These are phyloP conservation scores for Cordyceps farinosa DNA, from an alignment of 2,329 filamentous ascomycete species.

Conservation along the genomic window DNA sequence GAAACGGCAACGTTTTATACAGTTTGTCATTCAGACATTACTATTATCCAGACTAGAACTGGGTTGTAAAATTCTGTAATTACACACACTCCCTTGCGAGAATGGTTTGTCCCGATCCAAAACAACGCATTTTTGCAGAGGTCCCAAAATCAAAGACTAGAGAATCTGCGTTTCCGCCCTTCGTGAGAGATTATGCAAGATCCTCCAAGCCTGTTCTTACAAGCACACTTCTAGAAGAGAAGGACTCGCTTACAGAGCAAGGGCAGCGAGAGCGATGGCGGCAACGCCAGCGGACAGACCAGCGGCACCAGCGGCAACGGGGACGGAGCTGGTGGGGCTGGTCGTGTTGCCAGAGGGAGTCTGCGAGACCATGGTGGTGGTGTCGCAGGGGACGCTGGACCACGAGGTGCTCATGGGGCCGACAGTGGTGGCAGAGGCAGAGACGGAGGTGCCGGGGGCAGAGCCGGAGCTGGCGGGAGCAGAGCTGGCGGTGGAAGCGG, in stretches of 20 bases:
- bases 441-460: slow-evolving; percentile 11
- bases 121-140: slow-evolving; percentile 1
- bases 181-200: not conserved
- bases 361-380: slow-evolving; percentile 9
- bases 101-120: slow-evolving; percentile 16
- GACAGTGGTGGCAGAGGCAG: slow-evolving; percentile 16
- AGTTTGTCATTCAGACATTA: slow-evolving; percentile 17
- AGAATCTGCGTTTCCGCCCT: not conserved
- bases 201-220: not conserved
- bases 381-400: slow-evolving; percentile 19
- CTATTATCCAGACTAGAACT: slow-evolving; percentile 24
- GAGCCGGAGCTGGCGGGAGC: slow-evolving; percentile 4
- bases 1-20: not conserved
- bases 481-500: slow-evolving; percentile 12
- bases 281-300: slow-evolving; percentile 31
- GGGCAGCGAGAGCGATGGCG: slow-evolving; percentile 31
- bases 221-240: not conserved
- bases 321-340: slow-evolving; percentile 8
- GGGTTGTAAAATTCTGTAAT: slow-evolving; percentile 21
- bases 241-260: slow-evolving; percentile 35
- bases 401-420: not conserved
- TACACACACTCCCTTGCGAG: slow-evolving; percentile 16
- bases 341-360: slow-evolving; percentile 11
- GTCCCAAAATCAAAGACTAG: not conserved
- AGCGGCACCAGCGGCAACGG: slow-evolving; percentile 28